Conservation (phyloP, 345 rosid species). For the Gossypium thurberi region DNA sequence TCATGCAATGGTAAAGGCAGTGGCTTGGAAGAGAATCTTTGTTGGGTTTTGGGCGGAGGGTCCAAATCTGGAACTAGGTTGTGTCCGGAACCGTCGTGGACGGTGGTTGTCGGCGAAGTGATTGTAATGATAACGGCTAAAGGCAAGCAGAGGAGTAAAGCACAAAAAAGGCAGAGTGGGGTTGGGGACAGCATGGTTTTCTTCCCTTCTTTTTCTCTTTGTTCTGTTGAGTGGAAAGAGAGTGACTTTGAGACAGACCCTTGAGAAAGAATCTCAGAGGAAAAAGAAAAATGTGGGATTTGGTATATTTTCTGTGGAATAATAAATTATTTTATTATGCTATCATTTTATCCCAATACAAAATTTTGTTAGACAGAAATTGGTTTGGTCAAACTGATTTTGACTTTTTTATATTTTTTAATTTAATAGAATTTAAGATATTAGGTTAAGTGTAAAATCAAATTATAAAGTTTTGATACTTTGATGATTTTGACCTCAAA, state of each 20-base stretch:
- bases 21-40: not conserved
- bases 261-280: not conserved
- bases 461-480: no score
- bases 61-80: slow-evolving; percentile 9
- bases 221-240: not conserved
- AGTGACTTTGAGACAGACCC: not conserved
- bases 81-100: not conserved
- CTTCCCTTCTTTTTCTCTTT: not conserved
- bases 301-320: not conserved
- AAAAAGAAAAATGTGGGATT: not conserved
- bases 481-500: no score
- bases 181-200: slow-evolving; percentile 30
- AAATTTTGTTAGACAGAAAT: no score
- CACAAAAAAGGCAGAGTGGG: slow-evolving; percentile 49
- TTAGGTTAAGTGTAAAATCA: no score
- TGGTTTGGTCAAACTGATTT: no score
- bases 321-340: no score
- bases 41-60: slow-evolving; percentile 9
- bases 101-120: slow-evolving; percentile 27
- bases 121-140: slow-evolving; percentile 52
- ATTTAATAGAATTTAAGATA: no score
- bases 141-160: slow-evolving; percentile 58
- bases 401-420: no score
- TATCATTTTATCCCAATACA: no score
- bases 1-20: slow-evolving; percentile 29